These are phyloP conservation scores for Lithocarpus polystachyus DNA, from an alignment of 306 rosid genomes.

Conservation along the genomic window DNA sequence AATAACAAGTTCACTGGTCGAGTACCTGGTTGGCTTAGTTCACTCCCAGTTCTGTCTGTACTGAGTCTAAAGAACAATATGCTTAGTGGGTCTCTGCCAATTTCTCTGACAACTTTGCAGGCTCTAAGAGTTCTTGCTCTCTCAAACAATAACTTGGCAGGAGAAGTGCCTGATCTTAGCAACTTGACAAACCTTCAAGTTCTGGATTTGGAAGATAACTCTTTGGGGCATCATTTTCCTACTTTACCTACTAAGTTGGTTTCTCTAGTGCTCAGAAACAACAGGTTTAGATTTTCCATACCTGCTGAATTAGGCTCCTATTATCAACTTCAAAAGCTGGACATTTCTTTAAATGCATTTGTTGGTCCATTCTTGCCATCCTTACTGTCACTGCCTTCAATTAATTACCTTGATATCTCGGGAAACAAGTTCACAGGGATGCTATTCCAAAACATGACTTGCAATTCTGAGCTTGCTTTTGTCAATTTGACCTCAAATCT, in stretches of 20 bases:
- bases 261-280: conserved; percentile 67
- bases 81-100: conserved; percentile 59
- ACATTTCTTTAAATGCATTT: conserved; percentile 69
- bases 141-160: conserved; percentile 62
- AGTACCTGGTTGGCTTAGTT: conserved; percentile 53
- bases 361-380: conserved; percentile 72
- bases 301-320: conserved; percentile 47
- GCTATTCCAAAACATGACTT: conserved; percentile 56
- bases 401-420: conserved; percentile 65
- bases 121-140: conserved; percentile 61
- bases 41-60: conserved; percentile 64
- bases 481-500: conserved; percentile 79
- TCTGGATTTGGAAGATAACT: conserved; percentile 63
- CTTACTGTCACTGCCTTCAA: conserved; percentile 64
- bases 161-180: conserved; percentile 65
- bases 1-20: conserved; percentile 54
- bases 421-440: conserved; percentile 75
- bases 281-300: conserved; percentile 54
- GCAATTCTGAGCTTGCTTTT: conserved; percentile 64
- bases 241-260: conserved; percentile 52
- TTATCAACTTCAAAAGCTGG: conserved; percentile 74
- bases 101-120: conserved; percentile 44
- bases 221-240: conserved; percentile 80
- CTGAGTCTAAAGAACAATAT: conserved; percentile 64
- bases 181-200: conserved; percentile 69